Conservation (phyloP, 768 basidiomycete species). For the Wakefieldia striispora region DNA sequence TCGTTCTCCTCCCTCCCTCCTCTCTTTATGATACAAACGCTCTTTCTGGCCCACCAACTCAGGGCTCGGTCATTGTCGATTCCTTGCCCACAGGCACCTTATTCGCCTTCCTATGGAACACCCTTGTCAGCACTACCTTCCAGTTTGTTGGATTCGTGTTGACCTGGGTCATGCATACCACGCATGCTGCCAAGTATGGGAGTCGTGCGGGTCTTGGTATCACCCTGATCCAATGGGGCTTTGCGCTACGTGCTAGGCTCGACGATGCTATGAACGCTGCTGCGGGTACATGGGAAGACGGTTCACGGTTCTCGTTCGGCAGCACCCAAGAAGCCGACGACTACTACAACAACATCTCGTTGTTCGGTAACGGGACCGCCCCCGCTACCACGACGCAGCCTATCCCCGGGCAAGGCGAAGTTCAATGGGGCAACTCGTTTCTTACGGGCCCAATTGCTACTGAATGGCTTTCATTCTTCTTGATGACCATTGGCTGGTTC, state of each 20-base stretch:
- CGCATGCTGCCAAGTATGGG: slow-evolving; percentile 90
- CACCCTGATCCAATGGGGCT: slow-evolving; percentile 94
- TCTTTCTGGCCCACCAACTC: slow-evolving; percentile 35
- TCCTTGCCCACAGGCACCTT: slow-evolving; percentile 78
- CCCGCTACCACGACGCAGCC: slow-evolving; percentile 12
- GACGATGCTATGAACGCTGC: slow-evolving; percentile 40
- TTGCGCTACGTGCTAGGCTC: slow-evolving; percentile 62
- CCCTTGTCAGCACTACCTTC: slow-evolving; percentile 93
- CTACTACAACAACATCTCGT: slow-evolving; percentile 35
- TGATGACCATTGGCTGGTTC: slow-evolving; percentile 93
- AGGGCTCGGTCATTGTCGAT: slow-evolving; percentile 86
- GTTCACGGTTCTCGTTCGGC: slow-evolving; percentile 38
- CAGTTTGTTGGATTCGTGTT: slow-evolving; percentile 93
- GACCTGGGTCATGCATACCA: slow-evolving; percentile 91
- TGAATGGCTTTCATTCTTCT: slow-evolving; percentile 93
- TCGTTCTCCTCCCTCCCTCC: slow-evolving; percentile 77
- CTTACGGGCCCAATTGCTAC: slow-evolving; percentile 67
- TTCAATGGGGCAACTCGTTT: slow-evolving; percentile 38
- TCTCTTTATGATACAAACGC: slow-evolving; percentile 37
- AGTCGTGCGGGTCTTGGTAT: slow-evolving; percentile 94
- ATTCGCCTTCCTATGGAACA: slow-evolving; percentile 89
- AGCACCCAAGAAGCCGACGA: slow-evolving; percentile 46
- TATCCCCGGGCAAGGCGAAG: slow-evolving; percentile 6
- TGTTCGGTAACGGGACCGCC: slow-evolving; percentile 27
- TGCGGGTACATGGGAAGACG: slow-evolving; percentile 29